phyloP scores from a whole-genome alignment of 805 yeast species.

The Lachancea sp. region DNA sequence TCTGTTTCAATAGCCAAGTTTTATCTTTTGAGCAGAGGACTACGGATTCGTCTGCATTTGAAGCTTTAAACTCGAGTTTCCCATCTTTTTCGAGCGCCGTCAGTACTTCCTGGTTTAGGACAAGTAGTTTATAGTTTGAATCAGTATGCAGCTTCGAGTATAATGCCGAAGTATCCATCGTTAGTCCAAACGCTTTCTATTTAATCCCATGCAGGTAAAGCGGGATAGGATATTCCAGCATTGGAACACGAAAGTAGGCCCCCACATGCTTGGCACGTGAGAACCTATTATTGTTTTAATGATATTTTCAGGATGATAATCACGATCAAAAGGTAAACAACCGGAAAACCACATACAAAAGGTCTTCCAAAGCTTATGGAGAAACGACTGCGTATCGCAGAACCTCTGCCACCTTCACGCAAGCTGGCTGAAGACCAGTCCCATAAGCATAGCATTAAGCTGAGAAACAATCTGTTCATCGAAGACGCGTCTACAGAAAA shows the following conservation, averaged over 20 bases:
- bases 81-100: slow-evolving; percentile 27
- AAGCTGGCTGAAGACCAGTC: not conserved
- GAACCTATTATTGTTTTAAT: no score
- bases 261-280: no score
- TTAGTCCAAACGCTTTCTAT: not conserved
- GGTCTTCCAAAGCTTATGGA: not conserved
- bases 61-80: slow-evolving; percentile 27
- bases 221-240: no score
- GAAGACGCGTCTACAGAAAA: slow-evolving; percentile 1
- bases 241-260: no score
- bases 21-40: slow-evolving; percentile 52
- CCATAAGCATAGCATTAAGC: not conserved
- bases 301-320: no score
- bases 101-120: slow-evolving; percentile 46
- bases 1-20: slow-evolving; percentile 65
- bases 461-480: slow-evolving; percentile 1
- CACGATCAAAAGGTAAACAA: slow-evolving; percentile 4
- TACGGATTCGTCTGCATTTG: slow-evolving; percentile 33
- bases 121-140: slow-evolving; percentile 42
- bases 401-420: not conserved
- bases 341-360: not conserved
- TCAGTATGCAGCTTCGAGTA: slow-evolving; percentile 22
- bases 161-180: slow-evolving; percentile 16
- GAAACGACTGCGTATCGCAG: not conserved
- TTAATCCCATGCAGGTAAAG: no score